Base-by-base conservation (phyloP, 495 filamentous ascomycete genomes). In the Thozetella sp. region DNA sequence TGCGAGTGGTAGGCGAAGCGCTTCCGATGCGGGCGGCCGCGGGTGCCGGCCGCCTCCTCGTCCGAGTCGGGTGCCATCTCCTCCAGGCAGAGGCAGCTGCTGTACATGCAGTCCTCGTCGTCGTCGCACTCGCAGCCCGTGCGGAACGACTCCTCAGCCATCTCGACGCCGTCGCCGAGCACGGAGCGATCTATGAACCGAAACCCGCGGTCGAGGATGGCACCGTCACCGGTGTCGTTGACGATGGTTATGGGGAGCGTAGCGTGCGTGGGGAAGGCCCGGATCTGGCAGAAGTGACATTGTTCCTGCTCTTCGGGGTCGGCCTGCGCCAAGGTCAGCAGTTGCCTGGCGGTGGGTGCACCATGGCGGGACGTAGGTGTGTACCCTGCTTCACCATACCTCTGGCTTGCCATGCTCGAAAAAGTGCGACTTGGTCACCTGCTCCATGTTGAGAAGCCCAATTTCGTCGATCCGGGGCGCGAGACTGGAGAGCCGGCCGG, bases 251-350 rank as follows among this genome's bases (percentile, higher is more conserved):
- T 75, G 0, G 80, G 80, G 22, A 67, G 67, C 0, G 51, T 55
- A 1, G 63, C 15, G 53, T 77, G 78, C 0, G 69, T 78, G 10
- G 71, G 61, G 54, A 81, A 83, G 0, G 70, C 69, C 10, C 74
- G 75, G 56, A 85, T 72, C 64, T 85, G 82, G 60, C 82, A 85
- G 55, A 64, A 80, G 60, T 83, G 80, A 53, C 82, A 85, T 0
- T 62, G 56, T 2, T 24, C 25, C 54, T 64, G 70, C 20, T 80
- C 75, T 10, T 69, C 40, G 1, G 59, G 63, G 61, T 69, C 30
- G 53, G 64, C 54, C 65, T 72, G 37, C 2, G 51, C 25, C 3
- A 22, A 20, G 12, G 24, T 25, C 10, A 30, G 25, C 24, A 50
- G 19, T 13, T 17, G 48, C 27, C 48, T 27, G 17, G 24, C 53